Percentiles rank a stretch among this genome's conserved stretches.
These are phyloP conservation scores for Piper betle DNA, from an alignment of 164 flowering plant species.

Conservation along the genomic window DNA sequence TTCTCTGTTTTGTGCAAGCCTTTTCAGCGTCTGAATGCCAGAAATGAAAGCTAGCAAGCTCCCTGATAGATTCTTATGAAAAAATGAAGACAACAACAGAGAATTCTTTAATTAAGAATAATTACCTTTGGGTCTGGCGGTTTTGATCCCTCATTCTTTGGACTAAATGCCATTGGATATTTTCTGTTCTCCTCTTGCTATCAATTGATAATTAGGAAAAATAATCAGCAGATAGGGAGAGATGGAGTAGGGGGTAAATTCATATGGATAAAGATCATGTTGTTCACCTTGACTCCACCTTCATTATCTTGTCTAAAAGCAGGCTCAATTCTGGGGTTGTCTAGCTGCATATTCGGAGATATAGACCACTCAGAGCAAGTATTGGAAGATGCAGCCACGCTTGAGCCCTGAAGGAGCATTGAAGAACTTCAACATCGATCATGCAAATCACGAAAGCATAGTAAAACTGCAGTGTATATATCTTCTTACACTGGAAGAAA, in stretches of 20 bases:
- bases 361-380: slow-evolving; percentile 55
- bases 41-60: background rate
- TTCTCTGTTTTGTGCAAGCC: slow-evolving; percentile 99
- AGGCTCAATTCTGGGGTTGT: slow-evolving; percentile 36
- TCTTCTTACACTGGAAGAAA: slow-evolving; percentile 31
- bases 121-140: slow-evolving; percentile 93
- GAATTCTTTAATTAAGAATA: no score
- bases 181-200: slow-evolving; percentile 68
- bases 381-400: slow-evolving; percentile 29
- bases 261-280: background rate
- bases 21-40: slow-evolving; percentile 76
- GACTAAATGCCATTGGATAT: slow-evolving; percentile 60
- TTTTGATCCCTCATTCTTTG: slow-evolving; percentile 85
- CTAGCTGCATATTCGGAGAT: slow-evolving; percentile 61
- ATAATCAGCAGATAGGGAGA: no score
- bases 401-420: slow-evolving; percentile 27
- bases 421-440: background rate
- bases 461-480: background rate
- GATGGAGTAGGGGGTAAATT: background rate
- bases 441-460: background rate
- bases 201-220: no score
- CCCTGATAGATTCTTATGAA: background rate
- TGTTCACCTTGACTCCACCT: slow-evolving; percentile 24
- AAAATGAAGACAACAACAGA: background rate
- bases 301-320: slow-evolving; percentile 37